phyloP scores from a whole-genome alignment of 225 moss, liverwort and hornwort species.

The Rhytidiadelphus loreus region DNA sequence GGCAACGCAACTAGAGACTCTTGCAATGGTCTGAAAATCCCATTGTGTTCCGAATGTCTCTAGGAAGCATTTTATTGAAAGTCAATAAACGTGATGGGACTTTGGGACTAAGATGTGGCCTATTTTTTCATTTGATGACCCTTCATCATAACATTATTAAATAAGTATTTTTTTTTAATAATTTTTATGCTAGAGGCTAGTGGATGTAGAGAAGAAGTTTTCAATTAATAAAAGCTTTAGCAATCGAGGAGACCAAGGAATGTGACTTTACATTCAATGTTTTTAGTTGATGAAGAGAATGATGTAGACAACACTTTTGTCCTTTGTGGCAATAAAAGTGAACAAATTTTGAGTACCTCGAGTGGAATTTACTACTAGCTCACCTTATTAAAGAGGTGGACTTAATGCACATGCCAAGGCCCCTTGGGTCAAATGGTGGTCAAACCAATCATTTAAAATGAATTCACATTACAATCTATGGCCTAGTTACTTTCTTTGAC shows the following conservation, averaged over 20 bases:
- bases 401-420: not conserved
- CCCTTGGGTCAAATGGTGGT: not conserved
- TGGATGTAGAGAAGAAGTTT: accelerated
- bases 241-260: not conserved
- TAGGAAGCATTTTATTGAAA: not conserved
- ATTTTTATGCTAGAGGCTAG: not conserved
- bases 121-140: not conserved
- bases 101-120: not conserved
- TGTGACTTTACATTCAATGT: not conserved
- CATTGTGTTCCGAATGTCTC: not conserved
- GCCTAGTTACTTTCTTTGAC: not conserved
- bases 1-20: not conserved
- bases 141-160: not conserved
- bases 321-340: not conserved
- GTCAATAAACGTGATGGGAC: not conserved
- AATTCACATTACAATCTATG: not conserved
- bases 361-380: not conserved
- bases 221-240: not conserved
- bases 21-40: not conserved
- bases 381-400: not conserved
- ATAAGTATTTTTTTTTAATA: too few species aligned
- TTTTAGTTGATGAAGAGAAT: not conserved
- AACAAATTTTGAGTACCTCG: not conserved
- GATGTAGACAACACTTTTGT: not conserved
- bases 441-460: not conserved